Conservation (phyloP, 306 rosid genomes). For the Cucumis cinereus region DNA sequence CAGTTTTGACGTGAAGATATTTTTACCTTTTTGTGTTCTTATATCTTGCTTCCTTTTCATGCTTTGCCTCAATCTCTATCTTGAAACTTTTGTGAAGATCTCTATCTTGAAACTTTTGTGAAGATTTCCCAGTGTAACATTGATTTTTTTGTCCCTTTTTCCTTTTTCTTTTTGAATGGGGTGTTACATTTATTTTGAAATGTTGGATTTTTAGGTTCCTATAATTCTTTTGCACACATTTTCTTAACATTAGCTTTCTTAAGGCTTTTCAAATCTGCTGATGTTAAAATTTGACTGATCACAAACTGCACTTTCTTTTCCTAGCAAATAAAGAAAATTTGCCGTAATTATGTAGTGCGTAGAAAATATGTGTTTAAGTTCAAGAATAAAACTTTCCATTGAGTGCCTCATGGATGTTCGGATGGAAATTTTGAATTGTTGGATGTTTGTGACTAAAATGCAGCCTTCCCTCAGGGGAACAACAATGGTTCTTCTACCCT, state of each 20-base stretch:
- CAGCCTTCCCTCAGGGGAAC: constrained; percentile 42
- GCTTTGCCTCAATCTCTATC: background rate
- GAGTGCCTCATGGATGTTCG: background rate
- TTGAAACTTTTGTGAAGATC: background rate
- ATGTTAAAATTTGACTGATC: background rate
- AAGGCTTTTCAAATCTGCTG: background rate
- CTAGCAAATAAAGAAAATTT: background rate
- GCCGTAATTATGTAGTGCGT: background rate
- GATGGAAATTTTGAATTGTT: background rate
- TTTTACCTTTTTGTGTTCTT: background rate
- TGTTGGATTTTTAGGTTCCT: background rate
- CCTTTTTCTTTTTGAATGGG: too few species aligned
- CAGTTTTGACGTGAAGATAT: background rate
- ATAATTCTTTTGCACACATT: background rate
- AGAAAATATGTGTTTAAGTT: background rate
- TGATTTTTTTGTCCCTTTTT: background rate
- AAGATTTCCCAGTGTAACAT: background rate
- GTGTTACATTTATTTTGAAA: background rate
- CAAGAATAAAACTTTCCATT: background rate
- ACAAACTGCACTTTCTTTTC: background rate
- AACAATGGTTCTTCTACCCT: constrained; percentile 41
- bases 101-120: background rate
- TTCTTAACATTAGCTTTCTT: background rate
- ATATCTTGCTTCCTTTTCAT: background rate
- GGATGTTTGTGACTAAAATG: constrained; percentile 7